Conservation (phyloP, 805 yeast genomes). For the Cyberlindnera petersonii region DNA sequence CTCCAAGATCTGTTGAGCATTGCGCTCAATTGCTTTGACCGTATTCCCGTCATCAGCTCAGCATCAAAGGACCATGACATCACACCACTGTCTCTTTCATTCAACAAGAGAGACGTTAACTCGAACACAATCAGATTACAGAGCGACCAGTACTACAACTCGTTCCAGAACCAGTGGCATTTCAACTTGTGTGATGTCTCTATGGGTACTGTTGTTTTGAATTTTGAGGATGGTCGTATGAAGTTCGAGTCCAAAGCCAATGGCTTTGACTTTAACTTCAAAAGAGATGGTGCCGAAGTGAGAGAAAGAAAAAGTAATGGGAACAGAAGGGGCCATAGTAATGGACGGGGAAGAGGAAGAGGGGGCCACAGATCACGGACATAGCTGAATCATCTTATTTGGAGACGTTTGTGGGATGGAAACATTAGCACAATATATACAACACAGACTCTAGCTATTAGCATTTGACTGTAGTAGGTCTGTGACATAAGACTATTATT, state of each 20-base stretch:
- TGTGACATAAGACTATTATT: too few species aligned
- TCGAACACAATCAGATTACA: conserved; percentile 42
- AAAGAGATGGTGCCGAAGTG: conserved; percentile 30
- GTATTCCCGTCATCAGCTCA: conserved; percentile 46
- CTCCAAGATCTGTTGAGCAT: conserved; percentile 46
- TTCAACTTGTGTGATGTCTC: conserved; percentile 63
- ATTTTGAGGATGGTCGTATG: conserved; percentile 43
- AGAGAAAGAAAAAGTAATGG: conserved; percentile 20
- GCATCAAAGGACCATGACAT: conserved; percentile 35
- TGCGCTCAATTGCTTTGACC: conserved; percentile 59
- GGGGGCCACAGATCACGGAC: conserved; percentile 16
- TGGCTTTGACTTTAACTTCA: conserved; percentile 62
- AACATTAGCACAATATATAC: too few species aligned
- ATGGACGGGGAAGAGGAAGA: conserved; percentile 26
- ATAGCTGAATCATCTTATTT: not conserved
- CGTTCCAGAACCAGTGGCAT: conserved; percentile 76
- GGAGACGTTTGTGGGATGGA: not conserved
- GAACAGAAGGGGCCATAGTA: conserved; percentile 15
- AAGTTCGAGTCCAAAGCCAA: conserved; percentile 48
- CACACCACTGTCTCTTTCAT: conserved; percentile 38
- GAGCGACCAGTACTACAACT: conserved; percentile 57
- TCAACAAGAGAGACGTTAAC: conserved; percentile 37
- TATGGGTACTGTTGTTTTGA: conserved; percentile 45
- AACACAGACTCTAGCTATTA: conserved; percentile 13
- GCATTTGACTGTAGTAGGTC: too few species aligned